These are phyloP conservation scores for Teratosphaeria destructans DNA, from an alignment of 2,329 filamentous ascomycete genomes.

Conservation along the genomic window DNA sequence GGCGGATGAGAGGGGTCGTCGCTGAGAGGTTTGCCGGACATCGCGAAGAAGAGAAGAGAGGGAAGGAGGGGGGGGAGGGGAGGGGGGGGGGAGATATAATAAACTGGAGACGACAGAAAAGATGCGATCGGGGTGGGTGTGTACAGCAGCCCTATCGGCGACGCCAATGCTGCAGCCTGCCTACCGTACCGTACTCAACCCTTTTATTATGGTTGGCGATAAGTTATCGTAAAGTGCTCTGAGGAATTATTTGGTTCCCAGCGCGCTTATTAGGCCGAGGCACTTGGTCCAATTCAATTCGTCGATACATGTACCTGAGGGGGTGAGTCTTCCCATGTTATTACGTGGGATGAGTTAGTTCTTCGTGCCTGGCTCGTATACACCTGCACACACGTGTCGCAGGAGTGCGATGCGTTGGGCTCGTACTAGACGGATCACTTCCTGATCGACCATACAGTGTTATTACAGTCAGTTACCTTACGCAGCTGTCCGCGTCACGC, in stretches of 20 bases:
- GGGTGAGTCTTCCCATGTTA: too few species aligned
- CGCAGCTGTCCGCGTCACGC: background rate
- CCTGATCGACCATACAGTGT: background rate
- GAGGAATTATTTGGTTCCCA: background rate
- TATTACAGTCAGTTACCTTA: too few species aligned
- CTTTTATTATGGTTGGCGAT: background rate
- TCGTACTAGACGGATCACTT: background rate
- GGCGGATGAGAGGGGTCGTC: constrained; percentile 14
- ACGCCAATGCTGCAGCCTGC: background rate
- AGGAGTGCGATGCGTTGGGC: background rate
- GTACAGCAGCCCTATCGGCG: background rate
- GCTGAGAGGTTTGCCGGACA: constrained; percentile 19
- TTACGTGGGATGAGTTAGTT: too few species aligned
- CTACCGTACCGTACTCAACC: background rate
- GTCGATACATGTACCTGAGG: background rate
- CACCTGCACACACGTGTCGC: background rate
- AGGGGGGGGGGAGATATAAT: constrained; percentile 1
- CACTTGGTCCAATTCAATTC: background rate
- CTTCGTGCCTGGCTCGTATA: background rate
- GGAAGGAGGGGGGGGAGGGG: background rate
- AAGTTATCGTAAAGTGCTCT: background rate
- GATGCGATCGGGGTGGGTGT: background rate
- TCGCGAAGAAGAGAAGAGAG: constrained; percentile 11
- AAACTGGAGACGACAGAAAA: background rate
- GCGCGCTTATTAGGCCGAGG: background rate